phyloP scores from a whole-genome alignment of 2,329 filamentous ascomycete species.

The Hypoxylon sp. region DNA sequence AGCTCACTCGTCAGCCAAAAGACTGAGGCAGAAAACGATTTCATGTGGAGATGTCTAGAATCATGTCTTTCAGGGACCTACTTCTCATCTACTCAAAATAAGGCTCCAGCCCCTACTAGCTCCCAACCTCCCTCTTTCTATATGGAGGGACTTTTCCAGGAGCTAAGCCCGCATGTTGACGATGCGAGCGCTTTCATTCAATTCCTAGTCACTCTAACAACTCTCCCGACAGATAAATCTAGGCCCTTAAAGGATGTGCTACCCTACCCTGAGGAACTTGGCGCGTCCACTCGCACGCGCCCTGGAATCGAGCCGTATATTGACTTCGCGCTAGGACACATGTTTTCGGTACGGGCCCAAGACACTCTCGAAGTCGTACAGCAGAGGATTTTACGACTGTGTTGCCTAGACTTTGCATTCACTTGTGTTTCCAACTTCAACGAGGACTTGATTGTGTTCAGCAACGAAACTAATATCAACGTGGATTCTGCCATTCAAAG shows the following conservation, averaged over 20 bases:
- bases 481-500: conserved; percentile 83
- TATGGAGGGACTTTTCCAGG: conserved; percentile 78
- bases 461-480: conserved; percentile 81
- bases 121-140: conserved; percentile 51
- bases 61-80: conserved; percentile 80
- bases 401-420: conserved; percentile 86
- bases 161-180: conserved; percentile 84
- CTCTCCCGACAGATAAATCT: conserved; percentile 71
- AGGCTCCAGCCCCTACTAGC: conserved; percentile 52
- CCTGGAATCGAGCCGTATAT: conserved; percentile 93
- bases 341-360: conserved; percentile 77
- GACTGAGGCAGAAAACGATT: conserved; percentile 73
- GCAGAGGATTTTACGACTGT: conserved; percentile 79
- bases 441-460: conserved; percentile 89
- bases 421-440: conserved; percentile 90
- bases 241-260: conserved; percentile 79
- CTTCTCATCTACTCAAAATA: conserved; percentile 48
- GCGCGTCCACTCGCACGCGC: conserved; percentile 78
- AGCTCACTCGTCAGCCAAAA: conserved; percentile 83
- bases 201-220: conserved; percentile 79
- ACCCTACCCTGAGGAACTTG: conserved; percentile 89
- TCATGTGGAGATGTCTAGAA: conserved; percentile 86
- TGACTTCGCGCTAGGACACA: conserved; percentile 87
- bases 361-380: conserved; percentile 78
- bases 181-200: conserved; percentile 88